These are phyloP conservation scores for Aspergillus haitiensis DNA, from an alignment of 495 filamentous ascomycete genomes.

Conservation along the genomic window DNA sequence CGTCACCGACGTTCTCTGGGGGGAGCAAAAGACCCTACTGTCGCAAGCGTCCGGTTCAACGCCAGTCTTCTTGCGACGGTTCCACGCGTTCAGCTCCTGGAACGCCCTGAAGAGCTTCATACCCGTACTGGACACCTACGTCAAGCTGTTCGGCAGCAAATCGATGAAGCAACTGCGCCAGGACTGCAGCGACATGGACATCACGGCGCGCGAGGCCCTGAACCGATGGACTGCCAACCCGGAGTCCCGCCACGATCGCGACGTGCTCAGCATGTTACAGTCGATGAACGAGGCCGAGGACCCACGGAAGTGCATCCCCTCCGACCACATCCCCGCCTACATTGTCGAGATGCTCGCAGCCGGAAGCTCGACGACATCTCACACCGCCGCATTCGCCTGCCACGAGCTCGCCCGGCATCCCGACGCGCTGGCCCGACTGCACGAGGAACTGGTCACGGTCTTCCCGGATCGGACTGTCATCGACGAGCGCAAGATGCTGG, in stretches of 20 bases:
- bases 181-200: constrained; percentile 5
- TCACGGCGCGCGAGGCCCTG: constrained; percentile 7
- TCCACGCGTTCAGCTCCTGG: background rate
- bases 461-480: background rate
- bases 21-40: background rate
- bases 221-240: background rate
- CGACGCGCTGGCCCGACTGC: background rate
- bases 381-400: constrained; percentile 8
- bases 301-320: background rate
- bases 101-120: background rate
- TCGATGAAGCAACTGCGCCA: background rate
- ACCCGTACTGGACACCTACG: background rate
- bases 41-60: background rate
- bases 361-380: constrained; percentile 6
- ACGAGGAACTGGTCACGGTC: background rate
- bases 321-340: constrained; percentile 2
- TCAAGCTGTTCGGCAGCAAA: background rate
- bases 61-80: background rate
- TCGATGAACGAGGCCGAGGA: constrained; percentile 10
- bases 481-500: constrained; percentile 5
- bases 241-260: background rate
- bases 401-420: constrained; percentile 4
- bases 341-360: constrained; percentile 11
- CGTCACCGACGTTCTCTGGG: background rate
- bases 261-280: constrained; percentile 9